Percentiles rank a stretch among this genome's conserved stretches.
Conservation (phyloP, 352 stramenopile genomes). For the Phytopythium ostracodes region DNA sequence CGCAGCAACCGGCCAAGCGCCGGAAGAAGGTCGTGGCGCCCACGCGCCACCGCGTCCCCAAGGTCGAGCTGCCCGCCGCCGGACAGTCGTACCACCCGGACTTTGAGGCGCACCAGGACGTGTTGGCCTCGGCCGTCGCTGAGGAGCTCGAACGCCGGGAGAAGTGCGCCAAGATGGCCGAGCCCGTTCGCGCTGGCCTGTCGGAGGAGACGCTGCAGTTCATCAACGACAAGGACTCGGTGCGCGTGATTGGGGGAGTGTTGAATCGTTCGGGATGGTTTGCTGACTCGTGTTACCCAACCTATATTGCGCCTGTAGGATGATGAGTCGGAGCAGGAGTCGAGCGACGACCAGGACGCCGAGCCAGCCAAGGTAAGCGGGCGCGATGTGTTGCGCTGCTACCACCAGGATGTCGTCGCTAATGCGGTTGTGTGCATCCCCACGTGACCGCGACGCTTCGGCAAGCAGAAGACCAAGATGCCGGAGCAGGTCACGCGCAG, state of each 20-base stretch:
- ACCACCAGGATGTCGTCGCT: not conserved
- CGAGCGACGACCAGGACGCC: slow-evolving; percentile 36
- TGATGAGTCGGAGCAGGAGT: slow-evolving; percentile 34
- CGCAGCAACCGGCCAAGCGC: slow-evolving; percentile 37
- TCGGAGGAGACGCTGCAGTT: slow-evolving; percentile 78
- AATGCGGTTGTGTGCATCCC: not conserved
- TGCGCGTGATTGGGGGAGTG: not conserved
- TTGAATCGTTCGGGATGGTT: not conserved
- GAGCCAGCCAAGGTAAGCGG: slow-evolving; percentile 22
- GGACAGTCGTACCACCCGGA: slow-evolving; percentile 87
- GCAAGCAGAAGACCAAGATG: slow-evolving; percentile 26
- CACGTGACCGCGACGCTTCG: not conserved
- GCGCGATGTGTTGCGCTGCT: not conserved
- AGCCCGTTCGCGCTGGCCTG: slow-evolving; percentile 51
- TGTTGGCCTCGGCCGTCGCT: slow-evolving; percentile 66
- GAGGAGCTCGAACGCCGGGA: slow-evolving; percentile 66
- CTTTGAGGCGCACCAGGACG: slow-evolving; percentile 77
- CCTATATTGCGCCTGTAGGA: slow-evolving; percentile 6
- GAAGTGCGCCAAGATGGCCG: slow-evolving; percentile 32
- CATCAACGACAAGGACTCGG: slow-evolving; percentile 65
- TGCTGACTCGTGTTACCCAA: not conserved
- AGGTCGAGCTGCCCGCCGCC: slow-evolving; percentile 63
- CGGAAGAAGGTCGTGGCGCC: slow-evolving; percentile 45
- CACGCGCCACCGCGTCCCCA: slow-evolving; percentile 67
- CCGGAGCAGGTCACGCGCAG: slow-evolving; percentile 60